Percentiles rank a stretch among this genome's conserved stretches.
phyloP scores from a whole-genome alignment of 768 basidiomycete species.

The Suillus luteus region DNA sequence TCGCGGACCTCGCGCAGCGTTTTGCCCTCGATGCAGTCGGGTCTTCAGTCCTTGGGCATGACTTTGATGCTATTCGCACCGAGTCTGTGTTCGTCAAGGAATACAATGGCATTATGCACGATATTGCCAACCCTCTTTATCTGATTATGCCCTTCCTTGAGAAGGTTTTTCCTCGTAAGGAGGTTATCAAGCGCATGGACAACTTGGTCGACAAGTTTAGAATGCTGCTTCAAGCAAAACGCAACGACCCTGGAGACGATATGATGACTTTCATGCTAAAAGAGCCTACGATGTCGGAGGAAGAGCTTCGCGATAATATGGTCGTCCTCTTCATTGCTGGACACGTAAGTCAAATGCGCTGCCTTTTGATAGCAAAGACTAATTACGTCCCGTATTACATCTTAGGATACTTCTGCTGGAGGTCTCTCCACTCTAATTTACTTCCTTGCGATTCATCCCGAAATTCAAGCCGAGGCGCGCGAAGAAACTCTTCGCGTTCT shows the following conservation, averaged over 20 bases:
- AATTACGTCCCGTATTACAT: neutral
- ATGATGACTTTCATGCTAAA: constrained; percentile 39
- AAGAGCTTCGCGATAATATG: constrained; percentile 40
- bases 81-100: constrained; percentile 38
- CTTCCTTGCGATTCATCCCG: constrained; percentile 39
- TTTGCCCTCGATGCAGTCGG: constrained; percentile 42
- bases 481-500: constrained; percentile 39
- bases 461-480: constrained; percentile 38
- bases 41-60: constrained; percentile 38
- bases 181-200: constrained; percentile 34
- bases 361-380: neutral
- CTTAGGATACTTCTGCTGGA: constrained; percentile 41
- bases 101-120: constrained; percentile 39
- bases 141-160: constrained; percentile 37
- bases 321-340: constrained; percentile 42
- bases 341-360: constrained; percentile 30
- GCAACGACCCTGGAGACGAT: constrained; percentile 35
- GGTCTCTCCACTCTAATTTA: constrained; percentile 40
- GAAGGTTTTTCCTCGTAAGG: constrained; percentile 30
- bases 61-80: constrained; percentile 38
- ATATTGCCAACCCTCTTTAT: constrained; percentile 37
- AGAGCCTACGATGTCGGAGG: constrained; percentile 33
- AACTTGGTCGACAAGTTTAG: constrained; percentile 31
- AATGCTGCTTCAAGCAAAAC: constrained; percentile 31
- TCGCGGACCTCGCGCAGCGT: constrained; percentile 30